Conservation (phyloP, 73 alveolate species). For the Paramecium bursaria region DNA sequence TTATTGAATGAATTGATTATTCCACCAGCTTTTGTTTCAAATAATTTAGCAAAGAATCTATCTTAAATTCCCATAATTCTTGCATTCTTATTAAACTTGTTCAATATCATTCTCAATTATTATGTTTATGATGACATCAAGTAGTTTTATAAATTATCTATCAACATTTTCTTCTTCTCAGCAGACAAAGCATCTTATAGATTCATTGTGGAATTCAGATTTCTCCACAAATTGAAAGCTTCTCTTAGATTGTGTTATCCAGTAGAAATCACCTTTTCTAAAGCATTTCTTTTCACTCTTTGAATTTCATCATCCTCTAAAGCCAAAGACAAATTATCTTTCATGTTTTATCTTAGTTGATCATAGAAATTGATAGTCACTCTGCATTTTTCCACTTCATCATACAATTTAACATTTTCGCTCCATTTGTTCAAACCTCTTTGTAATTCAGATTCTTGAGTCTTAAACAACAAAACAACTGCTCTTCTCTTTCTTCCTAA, state of each 20-base stretch:
- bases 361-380: no score
- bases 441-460: conserved; percentile 29
- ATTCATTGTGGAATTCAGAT: no score
- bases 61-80: conserved; percentile 14
- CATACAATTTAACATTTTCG: background rate
- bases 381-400: conserved; percentile 14
- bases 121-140: no score
- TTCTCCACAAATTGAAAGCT: background rate
- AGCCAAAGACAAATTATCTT: background rate
- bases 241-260: background rate
- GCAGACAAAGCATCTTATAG: no score
- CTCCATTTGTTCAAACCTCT: conserved; percentile 8
- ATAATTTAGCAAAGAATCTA: conserved; percentile 50
- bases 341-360: no score
- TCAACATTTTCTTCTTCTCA: conserved; percentile 20
- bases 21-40: conserved; percentile 40
- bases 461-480: background rate
- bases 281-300: background rate
- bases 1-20: conserved; percentile 17
- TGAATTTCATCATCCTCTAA: background rate
- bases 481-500: conserved; percentile 28
- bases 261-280: background rate
- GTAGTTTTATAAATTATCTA: no score
- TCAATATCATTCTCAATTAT: conserved; percentile 21
- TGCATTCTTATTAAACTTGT: conserved; percentile 22